Evolutionary conservation across 495 filamentous ascomycete species (phyloP).

Genomic region (Astrocystis sublimbata): DNA sequence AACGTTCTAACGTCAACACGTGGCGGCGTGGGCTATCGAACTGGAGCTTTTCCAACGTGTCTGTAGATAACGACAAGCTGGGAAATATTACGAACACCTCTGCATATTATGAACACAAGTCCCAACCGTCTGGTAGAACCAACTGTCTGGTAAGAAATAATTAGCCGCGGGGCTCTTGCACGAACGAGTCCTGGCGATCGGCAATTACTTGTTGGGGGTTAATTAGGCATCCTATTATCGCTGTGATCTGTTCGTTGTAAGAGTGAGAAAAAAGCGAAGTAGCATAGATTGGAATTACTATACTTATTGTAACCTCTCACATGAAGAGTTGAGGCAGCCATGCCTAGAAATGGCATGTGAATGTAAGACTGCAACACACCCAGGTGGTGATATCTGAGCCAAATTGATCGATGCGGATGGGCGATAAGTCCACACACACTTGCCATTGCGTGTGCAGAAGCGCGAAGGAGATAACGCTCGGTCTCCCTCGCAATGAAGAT

Average conservation of each 20-base stretch:
- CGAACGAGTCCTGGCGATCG: background rate
- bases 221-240: too few species aligned
- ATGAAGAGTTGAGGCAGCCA: too few species aligned
- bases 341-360: background rate
- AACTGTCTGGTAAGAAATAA: too few species aligned
- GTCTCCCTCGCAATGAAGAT: background rate
- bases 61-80: background rate
- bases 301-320: too few species aligned
- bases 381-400: background rate
- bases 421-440: background rate
- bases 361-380: background rate
- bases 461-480: background rate
- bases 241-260: too few species aligned
- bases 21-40: constrained; percentile 2
- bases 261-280: too few species aligned
- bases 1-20: constrained; percentile 1
- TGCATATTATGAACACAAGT: background rate
- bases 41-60: constrained; percentile 4
- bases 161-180: background rate
- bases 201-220: too few species aligned
- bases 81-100: background rate
- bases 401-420: background rate
- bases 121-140: constrained; percentile 7
- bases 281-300: too few species aligned
- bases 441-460: too few species aligned